A percentile compares a stretch with the other conserved stretches of the same genome.
Evolutionary conservation across 495 filamentous ascomycete genomes (phyloP).

Genomic region (Daldinia bambusicola): DNA sequence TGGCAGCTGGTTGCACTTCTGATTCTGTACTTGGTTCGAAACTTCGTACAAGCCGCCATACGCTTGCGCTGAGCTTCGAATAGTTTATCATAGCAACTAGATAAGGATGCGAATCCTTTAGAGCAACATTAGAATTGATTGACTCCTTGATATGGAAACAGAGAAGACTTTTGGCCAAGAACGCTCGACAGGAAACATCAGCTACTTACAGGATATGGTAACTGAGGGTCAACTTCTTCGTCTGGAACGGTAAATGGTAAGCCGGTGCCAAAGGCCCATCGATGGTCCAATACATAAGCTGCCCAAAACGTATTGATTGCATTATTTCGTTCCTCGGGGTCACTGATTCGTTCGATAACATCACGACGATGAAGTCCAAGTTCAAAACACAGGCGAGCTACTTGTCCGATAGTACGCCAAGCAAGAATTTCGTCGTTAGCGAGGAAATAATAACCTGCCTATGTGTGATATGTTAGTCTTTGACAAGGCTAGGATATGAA

Average conservation of each 20-base stretch:
- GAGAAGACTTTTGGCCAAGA: not conserved
- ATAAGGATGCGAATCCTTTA: constrained; percentile 75
- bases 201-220: constrained; percentile 77
- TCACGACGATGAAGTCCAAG: constrained; percentile 81
- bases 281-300: constrained; percentile 78
- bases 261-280: constrained; percentile 85
- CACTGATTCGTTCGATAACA: constrained; percentile 71
- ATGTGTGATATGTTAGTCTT: not conserved
- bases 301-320: constrained; percentile 81
- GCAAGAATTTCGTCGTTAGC: constrained; percentile 81
- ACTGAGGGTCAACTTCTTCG: constrained; percentile 79
- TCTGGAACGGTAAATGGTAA: constrained; percentile 85
- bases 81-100: constrained; percentile 82
- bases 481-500: not conserved
- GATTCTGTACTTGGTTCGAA: constrained; percentile 62
- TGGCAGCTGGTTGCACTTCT: constrained; percentile 68
- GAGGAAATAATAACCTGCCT: constrained; percentile 85
- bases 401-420: constrained; percentile 81
- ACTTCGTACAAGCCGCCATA: constrained; percentile 75
- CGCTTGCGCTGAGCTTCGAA: constrained; percentile 77
- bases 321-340: constrained; percentile 69
- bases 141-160: not conserved
- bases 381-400: constrained; percentile 79
- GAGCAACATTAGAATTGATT: constrained; percentile 18
- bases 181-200: not conserved